A percentile compares a stretch with the other conserved stretches of the same genome.
These are phyloP conservation scores for Eimeria tenella DNA, from an alignment of 169 alveolate genomes.

Conservation along the genomic window DNA sequence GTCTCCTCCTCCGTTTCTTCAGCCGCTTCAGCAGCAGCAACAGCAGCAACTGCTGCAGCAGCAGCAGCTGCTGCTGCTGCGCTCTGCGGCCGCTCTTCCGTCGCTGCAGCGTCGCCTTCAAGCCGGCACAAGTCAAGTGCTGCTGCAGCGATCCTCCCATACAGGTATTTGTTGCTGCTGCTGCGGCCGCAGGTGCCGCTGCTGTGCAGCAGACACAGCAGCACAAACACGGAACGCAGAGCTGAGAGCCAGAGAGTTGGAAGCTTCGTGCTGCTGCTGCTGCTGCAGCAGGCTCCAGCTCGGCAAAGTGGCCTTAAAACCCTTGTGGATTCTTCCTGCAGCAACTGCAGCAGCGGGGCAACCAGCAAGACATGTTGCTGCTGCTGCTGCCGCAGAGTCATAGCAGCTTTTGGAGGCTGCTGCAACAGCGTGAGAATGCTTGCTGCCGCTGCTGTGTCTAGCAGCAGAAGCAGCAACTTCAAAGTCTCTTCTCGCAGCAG, in stretches of 20 bases:
- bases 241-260: slow-evolving; percentile 27
- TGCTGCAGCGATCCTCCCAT: background rate
- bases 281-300: slow-evolving; percentile 33
- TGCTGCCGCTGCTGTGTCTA: slow-evolving; percentile 44
- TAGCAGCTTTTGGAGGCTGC: background rate
- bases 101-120: background rate
- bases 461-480: slow-evolving; percentile 52
- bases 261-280: slow-evolving; percentile 14
- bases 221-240: background rate
- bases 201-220: slow-evolving; percentile 43
- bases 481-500: background rate
- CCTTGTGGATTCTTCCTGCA: slow-evolving; percentile 31
- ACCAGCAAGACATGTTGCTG: background rate
- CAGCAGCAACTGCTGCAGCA: slow-evolving; percentile 29
- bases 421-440: slow-evolving; percentile 4
- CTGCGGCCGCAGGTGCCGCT: background rate
- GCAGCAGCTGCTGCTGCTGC: slow-evolving; percentile 24
- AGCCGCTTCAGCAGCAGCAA: slow-evolving; percentile 15
- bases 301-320: slow-evolving; percentile 5
- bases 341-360: slow-evolving; percentile 45
- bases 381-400: slow-evolving; percentile 5
- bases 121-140: slow-evolving; percentile 3
- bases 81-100: background rate
- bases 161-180: background rate
- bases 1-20: background rate